Base-by-base conservation (phyloP, 441 rosid genomes). In the Hura crepitans region DNA sequence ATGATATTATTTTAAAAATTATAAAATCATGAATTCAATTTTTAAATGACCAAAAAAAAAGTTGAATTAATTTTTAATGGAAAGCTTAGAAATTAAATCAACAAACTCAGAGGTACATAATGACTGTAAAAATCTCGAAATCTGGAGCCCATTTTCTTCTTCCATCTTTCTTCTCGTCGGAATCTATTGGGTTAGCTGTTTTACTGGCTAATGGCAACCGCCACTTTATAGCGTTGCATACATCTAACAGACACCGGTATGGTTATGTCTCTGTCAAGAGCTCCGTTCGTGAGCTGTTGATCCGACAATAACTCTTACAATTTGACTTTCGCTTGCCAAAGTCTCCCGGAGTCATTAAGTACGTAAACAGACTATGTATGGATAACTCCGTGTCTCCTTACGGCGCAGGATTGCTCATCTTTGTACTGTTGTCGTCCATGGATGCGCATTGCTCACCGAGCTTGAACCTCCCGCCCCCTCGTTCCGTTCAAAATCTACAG, bases 401-500 rank as follows among this genome's bases (percentile, higher is more conserved):
- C 27, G 68, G 87, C 78, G 79, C 77, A 75, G 15, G 79, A 62
- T 86, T 81, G 90, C 68, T 23, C 7, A 4, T n/a, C 63, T 30
- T 47, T 53, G 43, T 78, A 42, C 31, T 42, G 73, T 77, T 73
- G 75, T 75, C 82, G 71, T 62, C 83, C 58, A 27, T 11, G 13
- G 71, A 80, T 80, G 81, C 81, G 83, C 83, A 69, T 77, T 81
- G 76, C 74, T 74, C 84, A 3, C 76, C 83, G 56, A 51, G 27
- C 56, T 51, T 51, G 27, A 20, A 51, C 70, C 59, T 11, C 46
- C 46, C 46, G 13, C 2, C 14, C n/a, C n/a, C n/a, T n/a, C 62
- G 6, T 54, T 11, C 28, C 6, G 45, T 74, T 75, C 27, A 20
- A 51, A 51, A 51, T 51, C 10, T 51, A 23, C 13, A 12, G 27